A percentile compares a stretch with the other conserved stretches of the same genome.
phyloP scores from a whole-genome alignment of 139 green algal genomes.

The Chlamydomonas schloesseri region DNA sequence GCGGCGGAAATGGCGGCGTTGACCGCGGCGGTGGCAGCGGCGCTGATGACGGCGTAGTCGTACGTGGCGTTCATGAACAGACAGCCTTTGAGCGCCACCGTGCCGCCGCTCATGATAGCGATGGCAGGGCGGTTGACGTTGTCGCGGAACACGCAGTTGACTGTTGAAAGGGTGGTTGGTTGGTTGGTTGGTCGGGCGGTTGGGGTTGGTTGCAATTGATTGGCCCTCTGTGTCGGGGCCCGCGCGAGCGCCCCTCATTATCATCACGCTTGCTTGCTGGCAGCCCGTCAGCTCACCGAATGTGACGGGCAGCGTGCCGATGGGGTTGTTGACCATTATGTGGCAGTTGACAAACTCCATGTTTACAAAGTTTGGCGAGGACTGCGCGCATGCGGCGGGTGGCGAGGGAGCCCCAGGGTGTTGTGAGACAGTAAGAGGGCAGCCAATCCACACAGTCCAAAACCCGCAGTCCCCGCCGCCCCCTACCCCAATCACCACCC shows the following conservation, averaged over 20 bases:
- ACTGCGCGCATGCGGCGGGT: neutral
- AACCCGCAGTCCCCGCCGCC: too few relatives aligned
- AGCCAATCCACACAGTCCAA: too few relatives aligned
- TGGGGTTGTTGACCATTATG: neutral
- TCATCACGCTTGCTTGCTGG: too few relatives aligned
- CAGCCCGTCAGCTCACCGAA: neutral
- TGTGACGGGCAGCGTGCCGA: neutral
- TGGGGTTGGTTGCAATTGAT: too few relatives aligned
- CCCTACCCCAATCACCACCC: too few relatives aligned
- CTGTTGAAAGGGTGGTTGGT: neutral
- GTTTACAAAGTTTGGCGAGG: slow-evolving; percentile 9
- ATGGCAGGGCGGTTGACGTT: neutral
- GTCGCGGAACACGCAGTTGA: slow-evolving; percentile 29
- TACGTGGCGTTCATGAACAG: neutral
- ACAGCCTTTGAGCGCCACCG: neutral
- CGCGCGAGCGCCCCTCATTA: too few relatives aligned
- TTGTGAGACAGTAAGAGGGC: too few relatives aligned
- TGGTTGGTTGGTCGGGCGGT: too few relatives aligned
- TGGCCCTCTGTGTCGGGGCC: too few relatives aligned
- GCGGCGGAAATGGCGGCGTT: neutral
- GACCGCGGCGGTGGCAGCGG: too few relatives aligned
- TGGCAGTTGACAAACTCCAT: slow-evolving; percentile 22
- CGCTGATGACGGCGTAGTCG: neutral
- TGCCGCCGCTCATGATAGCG: neutral
- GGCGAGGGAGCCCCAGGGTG: too few relatives aligned